A percentile compares a stretch with the other conserved stretches of the same genome.
Evolutionary conservation across 768 basidiomycete species (phyloP).

Genomic region (Lactarius vividus): DNA sequence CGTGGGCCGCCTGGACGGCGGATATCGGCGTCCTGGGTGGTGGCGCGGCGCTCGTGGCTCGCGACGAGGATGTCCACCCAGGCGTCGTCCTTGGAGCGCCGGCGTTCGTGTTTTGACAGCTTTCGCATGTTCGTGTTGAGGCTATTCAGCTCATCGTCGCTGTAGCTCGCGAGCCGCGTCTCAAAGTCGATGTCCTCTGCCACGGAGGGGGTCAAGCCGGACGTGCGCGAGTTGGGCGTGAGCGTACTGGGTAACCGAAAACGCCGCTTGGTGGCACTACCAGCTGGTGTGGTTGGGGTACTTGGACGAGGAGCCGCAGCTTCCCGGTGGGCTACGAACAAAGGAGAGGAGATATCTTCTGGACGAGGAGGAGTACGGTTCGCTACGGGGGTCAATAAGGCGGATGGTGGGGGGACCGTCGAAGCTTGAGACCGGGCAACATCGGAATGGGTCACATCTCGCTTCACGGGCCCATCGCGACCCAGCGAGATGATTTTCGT

Average conservation of each 20-base stretch:
- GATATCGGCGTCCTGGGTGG: constrained; percentile 52
- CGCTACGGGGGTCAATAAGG: not conserved
- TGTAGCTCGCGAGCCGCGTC: constrained; percentile 68
- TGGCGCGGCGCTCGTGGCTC: constrained; percentile 49
- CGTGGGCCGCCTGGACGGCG: constrained; percentile 30
- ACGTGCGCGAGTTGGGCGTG: constrained; percentile 48
- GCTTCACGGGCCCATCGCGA: constrained; percentile 27
- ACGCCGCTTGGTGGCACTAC: constrained; percentile 43
- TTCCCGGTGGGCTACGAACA: not conserved
- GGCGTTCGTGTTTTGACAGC: constrained; percentile 40
- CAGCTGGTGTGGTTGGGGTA: constrained; percentile 36
- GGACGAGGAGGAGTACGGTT: constrained; percentile 3
- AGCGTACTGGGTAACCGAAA: constrained; percentile 59
- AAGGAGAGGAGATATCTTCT: constrained; percentile 8
- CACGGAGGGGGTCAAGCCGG: constrained; percentile 62
- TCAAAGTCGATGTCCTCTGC: constrained; percentile 82
- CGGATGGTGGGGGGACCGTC: not conserved
- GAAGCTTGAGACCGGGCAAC: not conserved
- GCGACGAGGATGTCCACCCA: constrained; percentile 88
- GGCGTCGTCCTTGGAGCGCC: constrained; percentile 62
- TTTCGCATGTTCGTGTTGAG: constrained; percentile 14
- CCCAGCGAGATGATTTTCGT: constrained; percentile 41
- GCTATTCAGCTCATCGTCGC: constrained; percentile 40
- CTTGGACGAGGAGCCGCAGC: not conserved
- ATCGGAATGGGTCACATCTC: constrained; percentile 12